Evolutionary conservation across 2,329 filamentous ascomycete species (phyloP), one percentile per base, ranked within the genome.

Genomic region (Coniella vitis): DNA sequence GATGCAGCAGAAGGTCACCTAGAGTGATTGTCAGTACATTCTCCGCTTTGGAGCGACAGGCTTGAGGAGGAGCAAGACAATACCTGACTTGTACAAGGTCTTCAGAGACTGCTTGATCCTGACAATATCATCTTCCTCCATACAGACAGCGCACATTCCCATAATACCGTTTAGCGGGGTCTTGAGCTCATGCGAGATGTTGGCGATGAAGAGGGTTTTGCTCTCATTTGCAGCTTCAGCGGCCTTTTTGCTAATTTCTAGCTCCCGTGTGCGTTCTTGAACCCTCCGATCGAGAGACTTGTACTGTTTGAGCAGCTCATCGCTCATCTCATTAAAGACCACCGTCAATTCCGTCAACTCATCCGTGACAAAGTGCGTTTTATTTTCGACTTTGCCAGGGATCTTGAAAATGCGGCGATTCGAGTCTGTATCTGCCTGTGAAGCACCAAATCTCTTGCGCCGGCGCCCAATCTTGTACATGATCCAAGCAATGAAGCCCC

Each of bases 161-260:
- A 98, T 74, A 42, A 97, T 96, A 12, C 91, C 93, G 61, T 97
- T 97, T 49, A 97, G 75, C 0, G 93, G 93, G 1, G 93, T 98
- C 63, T 95, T 94, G 32, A 98, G 74, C 65, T 97, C 80, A 58
- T 84, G 81, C 1, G 81, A 85, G 44, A 97, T 95, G 59, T 97
- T 97, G 16, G 93, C 93, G 55, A 98, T 94, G 69, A 97, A 97
- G 8, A 97, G 74, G 0, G 93, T 97, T 69, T 98, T 98, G 73
- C 88, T 94, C 67, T 95, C 87, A 59, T 95, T 96, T 3, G 90
- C 90, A n/a, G 87, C 86, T 65, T 95, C 90, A 1, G 90, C 90
- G 1, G 89, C 88, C 68, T 89, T 88, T 64, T 95, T 95, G 69
- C 86, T 94, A 53, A 88, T 80, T 61, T 95, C 89, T 1, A 96